Evolutionary conservation across 257 asterid genomes (phyloP), one percentile per base, ranked within the genome.

Genomic region (Ilex asprella): DNA sequence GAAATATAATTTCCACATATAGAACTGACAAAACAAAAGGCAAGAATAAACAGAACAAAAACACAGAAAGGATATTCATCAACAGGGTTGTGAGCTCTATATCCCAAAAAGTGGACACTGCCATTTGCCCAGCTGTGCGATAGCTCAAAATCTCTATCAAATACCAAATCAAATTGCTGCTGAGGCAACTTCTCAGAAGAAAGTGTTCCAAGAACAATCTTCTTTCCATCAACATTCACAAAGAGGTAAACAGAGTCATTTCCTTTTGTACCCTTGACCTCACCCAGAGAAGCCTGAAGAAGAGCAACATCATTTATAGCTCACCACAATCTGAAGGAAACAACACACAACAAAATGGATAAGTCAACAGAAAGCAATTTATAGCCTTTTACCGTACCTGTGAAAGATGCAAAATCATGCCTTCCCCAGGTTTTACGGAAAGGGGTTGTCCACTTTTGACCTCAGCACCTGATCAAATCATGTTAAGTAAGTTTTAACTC

Each of bases 121-220:
- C 97, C 97, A 75, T 46, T 75, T 67, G 86, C 79, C 89, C 84
- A 86, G 77, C 83, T 83, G 78, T 89, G 97, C 0, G 91, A 80
- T 16, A 89, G 55, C 75, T 81, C 91, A 56, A 89, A 82, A 2
- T 76, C 82, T 39, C 69, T 64, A 16, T 81, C 85, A 57, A 89
- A 86, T 10, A 79, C 77, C 68, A 89, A 66, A 78, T 89, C 91
- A 66, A 81, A 82, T 46, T 75, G 91, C 47, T 89, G 91, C 55
- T 89, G 95, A 5, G 97, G 95, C 58, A 86, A 50, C 83, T 83
- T 86, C 6, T 86, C 88, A 31, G 86, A 59, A 71, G 65, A 67
- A 2, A 89, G 89, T 64, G 95, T 89, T 55, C 85, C 88, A 55
- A 89, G 91, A 60, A 89, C 97, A 59, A 82, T 81, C 63, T 84